Evolutionary conservation across 2,329 filamentous ascomycete species (phyloP).

Genomic region (Beauveria caledonica): DNA sequence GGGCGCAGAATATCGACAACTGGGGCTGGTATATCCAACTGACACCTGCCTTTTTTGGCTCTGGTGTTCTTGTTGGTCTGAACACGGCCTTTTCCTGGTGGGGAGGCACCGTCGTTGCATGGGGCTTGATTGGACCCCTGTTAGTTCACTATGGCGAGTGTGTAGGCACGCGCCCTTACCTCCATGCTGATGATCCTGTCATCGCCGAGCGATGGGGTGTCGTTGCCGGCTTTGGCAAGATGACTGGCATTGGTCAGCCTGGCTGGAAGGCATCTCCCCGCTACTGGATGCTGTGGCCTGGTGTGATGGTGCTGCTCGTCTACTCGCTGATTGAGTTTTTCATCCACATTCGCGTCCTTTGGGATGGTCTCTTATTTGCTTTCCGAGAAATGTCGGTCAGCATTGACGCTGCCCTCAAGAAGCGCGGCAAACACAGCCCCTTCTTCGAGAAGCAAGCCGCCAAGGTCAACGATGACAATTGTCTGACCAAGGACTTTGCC

Average conservation of each 20-base stretch:
- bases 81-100: constrained; percentile 53
- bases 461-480: constrained; percentile 23
- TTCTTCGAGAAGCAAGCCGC: constrained; percentile 30
- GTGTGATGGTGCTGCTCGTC: constrained; percentile 35
- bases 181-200: constrained; percentile 16
- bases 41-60: constrained; percentile 54
- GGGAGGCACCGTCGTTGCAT: constrained; percentile 45
- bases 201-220: constrained; percentile 23
- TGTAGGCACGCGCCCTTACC: constrained; percentile 29
- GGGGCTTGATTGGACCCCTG: constrained; percentile 42
- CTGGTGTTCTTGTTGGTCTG: constrained; percentile 38
- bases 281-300: constrained; percentile 37
- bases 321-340: constrained; percentile 33
- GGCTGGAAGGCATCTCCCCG: constrained; percentile 28
- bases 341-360: constrained; percentile 30
- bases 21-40: constrained; percentile 55
- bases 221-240: constrained; percentile 23
- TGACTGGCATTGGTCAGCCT: constrained; percentile 21
- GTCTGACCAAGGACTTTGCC: constrained; percentile 31
- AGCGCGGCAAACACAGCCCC: constrained; percentile 22
- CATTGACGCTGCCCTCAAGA: constrained; percentile 24
- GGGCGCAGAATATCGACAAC: constrained; percentile 45
- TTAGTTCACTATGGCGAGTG: constrained; percentile 42
- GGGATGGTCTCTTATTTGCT: constrained; percentile 27
- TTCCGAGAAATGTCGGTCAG: constrained; percentile 22